Base-by-base conservation (phyloP, 257 asterid species). In the Nicotiana tabacum region DNA sequence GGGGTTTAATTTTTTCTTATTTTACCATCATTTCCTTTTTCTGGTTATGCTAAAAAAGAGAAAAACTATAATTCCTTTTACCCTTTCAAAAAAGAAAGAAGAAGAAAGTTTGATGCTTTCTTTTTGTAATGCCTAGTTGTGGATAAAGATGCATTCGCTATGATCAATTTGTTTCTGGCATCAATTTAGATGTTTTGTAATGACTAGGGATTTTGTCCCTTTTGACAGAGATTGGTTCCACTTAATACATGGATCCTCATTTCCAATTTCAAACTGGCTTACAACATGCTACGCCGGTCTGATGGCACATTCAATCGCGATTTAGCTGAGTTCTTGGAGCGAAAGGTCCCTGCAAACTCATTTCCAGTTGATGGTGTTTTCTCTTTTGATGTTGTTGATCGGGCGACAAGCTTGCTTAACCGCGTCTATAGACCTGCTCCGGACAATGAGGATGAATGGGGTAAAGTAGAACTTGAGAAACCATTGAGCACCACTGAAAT, bases 271-370 rank as follows among this genome's bases (percentile, higher is more conserved):
- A 89, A 87, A 89, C 79, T 89, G 12, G 84, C 91, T 4, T 89
- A 89, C 83, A 89, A 87, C 56, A 85, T 89, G 83, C 88, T 89
- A 35, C 89, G 91, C 61, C 90, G 88, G 46, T 83, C 89, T 7
- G 91, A 89, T 77, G 91, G 90, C 74, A 85, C 91, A 35, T 87
- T 89, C 78, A 85, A 89, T 77, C 90, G 91, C 13, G 87, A 89
- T 43, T 82, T 89, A 32, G 89, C 90, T 1, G 90, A 89, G 84
- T 89, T 85, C 78, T 89, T 89, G 66, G 91, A 89, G 83, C 82
- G 91, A 4, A 89, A 87, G 65, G 90, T 87, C 27, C 66, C 83
- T 2, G 83, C 89, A 0, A 89, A 89, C 66, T 64, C 84, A 9
- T 76, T 76, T 66, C 91, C 91, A 6, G 90, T 85, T 2, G 90